Percentiles rank a stretch among this genome's conserved stretches.
Conservation (phyloP, 768 basidiomycete species). For the Kwoniella dendrophila region DNA sequence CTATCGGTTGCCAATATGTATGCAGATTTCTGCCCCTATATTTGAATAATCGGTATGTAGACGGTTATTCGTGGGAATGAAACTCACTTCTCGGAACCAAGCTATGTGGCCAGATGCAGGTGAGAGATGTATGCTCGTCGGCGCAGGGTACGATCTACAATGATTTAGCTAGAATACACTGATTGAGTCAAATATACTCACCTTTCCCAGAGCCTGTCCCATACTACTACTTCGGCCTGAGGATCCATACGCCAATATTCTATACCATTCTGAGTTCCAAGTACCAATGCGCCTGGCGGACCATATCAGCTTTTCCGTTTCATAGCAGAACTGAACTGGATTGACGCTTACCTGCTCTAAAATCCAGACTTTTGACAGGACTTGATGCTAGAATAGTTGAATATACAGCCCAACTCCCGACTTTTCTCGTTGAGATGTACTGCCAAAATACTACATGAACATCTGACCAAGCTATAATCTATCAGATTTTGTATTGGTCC, state of each 20-base stretch:
- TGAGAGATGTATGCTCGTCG: constrained; percentile 22
- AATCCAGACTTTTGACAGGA: constrained; percentile 36
- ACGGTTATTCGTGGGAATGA: too few relatives aligned
- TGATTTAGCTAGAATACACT: background rate
- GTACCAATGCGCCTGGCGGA: constrained; percentile 28
- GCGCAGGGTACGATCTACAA: constrained; percentile 28
- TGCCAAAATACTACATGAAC: constrained; percentile 44
- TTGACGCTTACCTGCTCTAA: constrained; percentile 25
- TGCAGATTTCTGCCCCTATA: constrained; percentile 26
- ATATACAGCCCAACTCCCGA: constrained; percentile 32
- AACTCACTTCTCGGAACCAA: constrained; percentile 31
- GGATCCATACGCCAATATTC: constrained; percentile 45
- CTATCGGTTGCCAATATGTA: constrained; percentile 34
- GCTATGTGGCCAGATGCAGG: constrained; percentile 39
- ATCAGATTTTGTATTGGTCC: background rate
- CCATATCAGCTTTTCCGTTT: background rate
- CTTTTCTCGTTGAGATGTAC: constrained; percentile 7
- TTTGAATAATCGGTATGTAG: background rate
- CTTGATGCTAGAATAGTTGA: constrained; percentile 37
- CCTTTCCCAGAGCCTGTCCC: constrained; percentile 50
- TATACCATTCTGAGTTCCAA: constrained; percentile 38
- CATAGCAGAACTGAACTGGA: background rate
- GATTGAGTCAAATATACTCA: constrained; percentile 13
- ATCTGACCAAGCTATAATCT: constrained; percentile 48
- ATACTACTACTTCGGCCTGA: constrained; percentile 40